phyloP scores from a whole-genome alignment of 345 rosid species.

The Gossypium raimondii region DNA sequence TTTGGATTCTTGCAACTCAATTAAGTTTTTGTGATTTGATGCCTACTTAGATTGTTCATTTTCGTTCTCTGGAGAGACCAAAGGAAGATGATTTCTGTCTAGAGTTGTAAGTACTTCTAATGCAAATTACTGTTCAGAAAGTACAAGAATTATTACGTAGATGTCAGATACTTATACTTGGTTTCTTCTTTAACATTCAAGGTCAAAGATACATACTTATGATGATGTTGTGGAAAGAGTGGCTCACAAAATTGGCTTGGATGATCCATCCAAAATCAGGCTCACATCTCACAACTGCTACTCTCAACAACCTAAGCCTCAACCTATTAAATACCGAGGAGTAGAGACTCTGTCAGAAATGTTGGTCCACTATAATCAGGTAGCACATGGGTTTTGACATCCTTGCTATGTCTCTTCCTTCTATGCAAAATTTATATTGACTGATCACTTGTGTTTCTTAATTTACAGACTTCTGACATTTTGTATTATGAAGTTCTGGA shows the following conservation, averaged over 20 bases:
- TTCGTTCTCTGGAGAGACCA: constrained; percentile 82
- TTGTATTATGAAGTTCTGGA: constrained; percentile 8
- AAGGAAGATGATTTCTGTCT: constrained; percentile 84
- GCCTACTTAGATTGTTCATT: constrained; percentile 63
- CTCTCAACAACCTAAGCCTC: constrained; percentile 98
- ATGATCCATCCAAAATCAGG: constrained; percentile 84
- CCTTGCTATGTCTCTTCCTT: not conserved
- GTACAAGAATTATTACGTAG: not conserved
- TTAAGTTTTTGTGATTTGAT: constrained; percentile 19
- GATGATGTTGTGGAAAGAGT: constrained; percentile 89
- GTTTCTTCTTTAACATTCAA: constrained; percentile 27
- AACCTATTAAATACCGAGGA: constrained; percentile 85
- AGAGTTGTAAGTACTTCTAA: constrained; percentile 68
- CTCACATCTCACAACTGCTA: constrained; percentile 97
- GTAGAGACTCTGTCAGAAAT: constrained; percentile 83
- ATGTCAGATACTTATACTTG: constrained; percentile 17
- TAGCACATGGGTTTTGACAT: constrained; percentile 21
- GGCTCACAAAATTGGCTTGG: constrained; percentile 77
- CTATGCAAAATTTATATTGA: constrained; percentile 9
- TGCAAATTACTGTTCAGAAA: not conserved
- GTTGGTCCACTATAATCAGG: constrained; percentile 96
- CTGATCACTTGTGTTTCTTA: constrained; percentile 16
- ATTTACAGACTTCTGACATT: constrained; percentile 70
- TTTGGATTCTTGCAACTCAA: constrained; percentile 4
- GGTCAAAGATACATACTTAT: constrained; percentile 85